Percentiles rank a stretch among this genome's conserved stretches.
Conservation (phyloP, 345 rosid genomes). For the Salix viminalis region DNA sequence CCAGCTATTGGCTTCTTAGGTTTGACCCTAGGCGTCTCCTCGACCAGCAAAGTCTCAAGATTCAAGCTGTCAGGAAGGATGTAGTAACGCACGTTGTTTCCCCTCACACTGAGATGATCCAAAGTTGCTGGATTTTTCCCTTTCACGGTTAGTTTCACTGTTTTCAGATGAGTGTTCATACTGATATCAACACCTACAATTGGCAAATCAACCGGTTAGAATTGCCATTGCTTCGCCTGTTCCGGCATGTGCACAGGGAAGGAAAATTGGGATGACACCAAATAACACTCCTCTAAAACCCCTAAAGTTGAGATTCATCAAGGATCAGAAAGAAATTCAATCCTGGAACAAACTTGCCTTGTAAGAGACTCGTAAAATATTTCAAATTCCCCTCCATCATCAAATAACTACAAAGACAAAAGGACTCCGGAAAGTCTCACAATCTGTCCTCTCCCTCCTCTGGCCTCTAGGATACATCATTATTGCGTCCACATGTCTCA, state of each 20-base stretch:
- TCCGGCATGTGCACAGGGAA: not conserved
- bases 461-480: not conserved
- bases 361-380: not conserved
- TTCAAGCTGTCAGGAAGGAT: constrained; percentile 99
- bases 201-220: constrained; percentile 1
- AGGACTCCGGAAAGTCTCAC: not conserved
- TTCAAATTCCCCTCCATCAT: not conserved
- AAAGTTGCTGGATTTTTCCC: constrained; percentile 85
- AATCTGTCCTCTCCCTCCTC: not conserved
- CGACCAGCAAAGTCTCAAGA: constrained; percentile 91
- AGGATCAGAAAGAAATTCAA: not conserved
- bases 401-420: not conserved
- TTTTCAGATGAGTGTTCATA: constrained; percentile 96
- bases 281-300: not conserved
- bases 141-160: constrained; percentile 83
- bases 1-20: constrained; percentile 98
- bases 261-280: not conserved
- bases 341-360: not conserved
- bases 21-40: constrained; percentile 91
- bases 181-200: constrained; percentile 88
- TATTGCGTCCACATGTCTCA: not conserved
- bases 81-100: constrained; percentile 91
- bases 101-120: constrained; percentile 92
- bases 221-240: not conserved
- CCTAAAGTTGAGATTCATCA: not conserved